Evolutionary conservation across 2,329 filamentous ascomycete species (phyloP).

Genomic region (Pyricularia sp.): DNA sequence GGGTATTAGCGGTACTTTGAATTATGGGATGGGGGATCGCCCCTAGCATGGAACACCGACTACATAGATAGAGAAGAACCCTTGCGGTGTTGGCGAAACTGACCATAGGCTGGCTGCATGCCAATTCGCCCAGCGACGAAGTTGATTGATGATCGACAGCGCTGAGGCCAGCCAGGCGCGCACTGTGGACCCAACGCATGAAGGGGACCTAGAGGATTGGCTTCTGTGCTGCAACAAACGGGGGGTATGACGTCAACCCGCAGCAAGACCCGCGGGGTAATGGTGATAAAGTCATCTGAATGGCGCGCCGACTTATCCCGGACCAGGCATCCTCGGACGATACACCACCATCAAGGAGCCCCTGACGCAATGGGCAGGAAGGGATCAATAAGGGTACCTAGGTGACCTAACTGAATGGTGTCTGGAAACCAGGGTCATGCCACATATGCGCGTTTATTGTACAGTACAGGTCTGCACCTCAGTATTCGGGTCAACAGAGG

Average conservation of each 20-base stretch:
- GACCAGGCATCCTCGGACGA: not conserved
- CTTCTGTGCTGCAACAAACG: not conserved
- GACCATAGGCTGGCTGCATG: not conserved
- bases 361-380: not conserved
- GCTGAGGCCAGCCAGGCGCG: not conserved
- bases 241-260: slow-evolving; percentile 1
- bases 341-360: not conserved
- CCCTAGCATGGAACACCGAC: not conserved
- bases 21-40: not conserved
- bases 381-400: not conserved
- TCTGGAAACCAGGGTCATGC: not conserved
- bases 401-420: not conserved
- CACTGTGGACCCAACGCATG: not conserved
- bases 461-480: no score
- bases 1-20: not conserved
- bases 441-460: not conserved
- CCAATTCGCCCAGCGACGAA: not conserved
- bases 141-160: not conserved
- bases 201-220: not conserved
- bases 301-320: slow-evolving; percentile 3
- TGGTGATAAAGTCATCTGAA: slow-evolving; percentile 9
- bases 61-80: not conserved
- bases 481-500: not conserved
- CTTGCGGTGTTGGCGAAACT: not conserved
- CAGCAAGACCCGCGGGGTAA: slow-evolving; percentile 9